Conservation (phyloP, 305 asterid species). For the Fraxinus greggii region DNA sequence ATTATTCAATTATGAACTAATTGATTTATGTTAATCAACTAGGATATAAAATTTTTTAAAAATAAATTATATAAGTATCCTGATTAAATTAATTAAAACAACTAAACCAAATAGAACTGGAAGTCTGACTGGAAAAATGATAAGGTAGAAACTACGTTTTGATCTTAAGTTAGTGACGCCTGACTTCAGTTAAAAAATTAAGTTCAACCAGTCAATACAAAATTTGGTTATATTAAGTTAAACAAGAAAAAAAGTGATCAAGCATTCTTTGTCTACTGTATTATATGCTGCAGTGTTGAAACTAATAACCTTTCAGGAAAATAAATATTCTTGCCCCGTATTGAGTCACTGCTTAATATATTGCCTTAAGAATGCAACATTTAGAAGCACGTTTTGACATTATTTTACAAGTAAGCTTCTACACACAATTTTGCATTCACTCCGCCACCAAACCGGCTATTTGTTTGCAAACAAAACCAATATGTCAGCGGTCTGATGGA, state of each 20-base stretch:
- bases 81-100: background rate
- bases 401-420: background rate
- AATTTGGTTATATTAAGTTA: background rate
- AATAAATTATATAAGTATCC: background rate
- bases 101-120: background rate
- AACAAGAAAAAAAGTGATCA: background rate
- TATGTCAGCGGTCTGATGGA: background rate
- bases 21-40: slow-evolving; percentile 11
- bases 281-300: background rate
- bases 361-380: background rate
- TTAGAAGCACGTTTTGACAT: background rate
- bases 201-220: background rate
- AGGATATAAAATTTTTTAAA: background rate
- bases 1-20: slow-evolving; percentile 1
- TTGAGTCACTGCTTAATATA: slow-evolving; percentile 11
- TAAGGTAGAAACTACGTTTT: background rate
- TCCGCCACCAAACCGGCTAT: background rate
- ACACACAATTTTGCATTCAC: background rate
- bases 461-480: background rate
- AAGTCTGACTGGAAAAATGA: background rate
- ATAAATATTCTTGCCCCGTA: background rate
- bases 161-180: background rate
- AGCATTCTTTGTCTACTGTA: background rate
- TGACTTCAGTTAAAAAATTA: background rate
- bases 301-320: background rate